Percentiles rank a stretch among this genome's conserved stretches.
These are phyloP conservation scores for Phaeotremella skinneri DNA, from an alignment of 768 basidiomycete species.

Conservation along the genomic window DNA sequence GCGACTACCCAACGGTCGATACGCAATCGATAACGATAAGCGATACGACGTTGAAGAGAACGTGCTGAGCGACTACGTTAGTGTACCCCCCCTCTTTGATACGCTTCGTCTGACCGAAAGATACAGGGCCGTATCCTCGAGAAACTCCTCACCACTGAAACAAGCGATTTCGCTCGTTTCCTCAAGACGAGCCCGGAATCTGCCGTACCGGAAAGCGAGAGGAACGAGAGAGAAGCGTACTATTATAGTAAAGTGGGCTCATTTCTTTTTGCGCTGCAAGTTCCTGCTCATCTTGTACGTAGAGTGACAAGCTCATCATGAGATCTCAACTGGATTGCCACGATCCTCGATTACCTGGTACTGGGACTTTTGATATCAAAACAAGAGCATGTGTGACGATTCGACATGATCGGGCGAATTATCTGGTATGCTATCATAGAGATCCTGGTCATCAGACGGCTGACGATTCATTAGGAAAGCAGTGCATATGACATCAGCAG, in stretches of 20 bases:
- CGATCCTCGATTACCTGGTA: constrained; percentile 76
- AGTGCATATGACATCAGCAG: constrained; percentile 71
- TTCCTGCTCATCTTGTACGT: constrained; percentile 8
- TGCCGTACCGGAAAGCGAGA: constrained; percentile 47
- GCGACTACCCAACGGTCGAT: constrained; percentile 52
- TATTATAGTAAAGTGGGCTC: constrained; percentile 72
- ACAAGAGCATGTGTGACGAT: constrained; percentile 83
- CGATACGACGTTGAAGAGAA: constrained; percentile 46
- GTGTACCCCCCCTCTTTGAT: constrained; percentile 12
- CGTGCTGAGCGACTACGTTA: constrained; percentile 48
- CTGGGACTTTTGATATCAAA: constrained; percentile 93
- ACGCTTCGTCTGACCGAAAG: neutral
- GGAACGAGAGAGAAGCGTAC: constrained; percentile 65
- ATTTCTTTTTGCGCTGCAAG: neutral
- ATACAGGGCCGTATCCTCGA: constrained; percentile 81
- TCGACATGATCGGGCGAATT: constrained; percentile 80
- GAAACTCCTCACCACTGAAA: constrained; percentile 72
- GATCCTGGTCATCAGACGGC: neutral
- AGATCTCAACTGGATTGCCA: constrained; percentile 91
- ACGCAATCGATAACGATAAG: constrained; percentile 54
- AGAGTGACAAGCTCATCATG: constrained; percentile 68
- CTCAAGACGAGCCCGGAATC: constrained; percentile 48
- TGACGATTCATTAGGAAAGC: constrained; percentile 60
- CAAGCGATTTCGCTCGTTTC: constrained; percentile 63
- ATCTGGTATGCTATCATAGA: constrained; percentile 56